Base-by-base conservation (phyloP, 768 basidiomycete species). In the Lactifluus rugatus region DNA sequence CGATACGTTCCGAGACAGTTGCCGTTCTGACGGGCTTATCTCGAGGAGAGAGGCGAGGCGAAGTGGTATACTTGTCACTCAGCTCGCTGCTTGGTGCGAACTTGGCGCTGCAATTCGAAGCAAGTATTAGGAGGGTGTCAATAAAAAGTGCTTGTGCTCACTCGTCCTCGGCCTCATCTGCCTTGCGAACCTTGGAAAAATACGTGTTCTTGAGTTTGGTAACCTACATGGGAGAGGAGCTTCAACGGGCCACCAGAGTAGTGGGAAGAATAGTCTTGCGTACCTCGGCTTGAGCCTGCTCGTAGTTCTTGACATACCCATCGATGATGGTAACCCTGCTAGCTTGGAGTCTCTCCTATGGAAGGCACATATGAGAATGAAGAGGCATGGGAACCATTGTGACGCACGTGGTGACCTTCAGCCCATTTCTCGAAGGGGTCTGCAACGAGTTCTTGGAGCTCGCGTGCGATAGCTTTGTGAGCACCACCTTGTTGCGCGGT, bases 91-190 rank as follows among this genome's bases (percentile, higher is more conserved):
- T 84, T 7, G 93, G 93, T 6, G 91, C 90, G 66, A 95, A 95
- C 66, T 89, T 91, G 42, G 81, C 89, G 69, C 93, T 95, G 66
- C 52, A 9, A 41, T 45, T 14, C 17, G 39, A 58, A 61, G 62
- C 56, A 60, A 32, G 46, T 45, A 26, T 34, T 23, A 41, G 7
- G 13, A 57, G 65, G 56, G 16, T 4, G 21, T 9, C 11, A 19
- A n/a, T 56, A 62, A 58, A 48, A 49, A 52, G 45, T 19, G 14
- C 1, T 5, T 39, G 31, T 28, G 76, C 91, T 66, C 71, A 95
- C 93, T 95, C 93, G 69, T 96, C 93, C 69, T 92, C 92, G 8
- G 87, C 85, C 67, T 96, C 93, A 65, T 96, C 93, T 16, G 93
- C 93, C 41, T 81, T 80, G 54, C 89, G 81, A 0, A 81, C 84